Evolutionary conservation across 2,329 filamentous ascomycete genomes (phyloP), one percentile per base, ranked within the genome.

Genomic region (Endocalyx cinctus): DNA sequence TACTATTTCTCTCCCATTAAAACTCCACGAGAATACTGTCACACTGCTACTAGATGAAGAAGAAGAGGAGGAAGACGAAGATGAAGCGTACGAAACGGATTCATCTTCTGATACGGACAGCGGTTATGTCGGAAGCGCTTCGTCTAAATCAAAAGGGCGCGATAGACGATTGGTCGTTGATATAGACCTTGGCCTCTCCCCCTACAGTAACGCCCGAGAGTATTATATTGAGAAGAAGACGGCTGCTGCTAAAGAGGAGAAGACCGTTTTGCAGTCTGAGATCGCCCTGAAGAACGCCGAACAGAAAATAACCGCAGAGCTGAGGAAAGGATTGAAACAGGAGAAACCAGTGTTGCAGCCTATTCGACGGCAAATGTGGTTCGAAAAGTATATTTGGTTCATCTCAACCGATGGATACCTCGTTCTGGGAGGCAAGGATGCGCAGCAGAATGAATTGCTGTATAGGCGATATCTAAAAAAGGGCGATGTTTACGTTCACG

Each of bases 301-400:
- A 55, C 82, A 84, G 51, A 96, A 95, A 62, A 89, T 97, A 15
- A 71, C 76, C 5, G 78, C 85, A 10, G 87, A 95, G 55, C 68
- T 97, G 15, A 94, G 86, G 62, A 90, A 88, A 51, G 83, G 81
- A 0, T 61, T 97, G 36, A 95, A 95, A 63, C 84, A 92, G 54
- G 92, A 97, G 61, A 96, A 95, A 58, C 82, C 87, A 14, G 68
- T 94, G 2, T 65, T 97, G 8, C 80, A 89, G 28, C 87, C 84
- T 0, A 82, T 95, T 7, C 77, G 92, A 35, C 84, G 81, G 51
- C 83, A 82, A 45, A 76, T 89, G 50, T 98, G 92, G 92, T 98
- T 96, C 47, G 92, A 98, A 53, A 98, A 98, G 60, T 98, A 95
- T 51, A 69, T 81, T 17, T 97, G 87, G 74, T 98, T 98, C 63